Evolutionary conservation across 345 rosid species (phyloP).

Genomic region (Rhizophora mangle): DNA sequence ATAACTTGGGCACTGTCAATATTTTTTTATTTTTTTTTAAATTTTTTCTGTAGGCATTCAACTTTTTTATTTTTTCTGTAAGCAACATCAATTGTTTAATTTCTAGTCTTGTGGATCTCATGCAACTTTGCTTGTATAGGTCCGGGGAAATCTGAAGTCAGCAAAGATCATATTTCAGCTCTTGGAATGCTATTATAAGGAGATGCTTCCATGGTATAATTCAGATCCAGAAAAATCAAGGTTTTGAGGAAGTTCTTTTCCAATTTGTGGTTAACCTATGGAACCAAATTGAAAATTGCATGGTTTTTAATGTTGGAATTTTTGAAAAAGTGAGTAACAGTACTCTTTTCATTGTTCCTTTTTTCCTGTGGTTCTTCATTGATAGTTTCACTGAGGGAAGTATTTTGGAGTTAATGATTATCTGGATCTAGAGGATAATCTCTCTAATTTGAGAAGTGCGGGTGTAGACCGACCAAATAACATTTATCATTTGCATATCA

Average conservation of each 20-base stretch:
- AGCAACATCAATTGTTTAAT: not conserved
- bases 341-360: not conserved
- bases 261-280: constrained; percentile 59
- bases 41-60: not conserved
- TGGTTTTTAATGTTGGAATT: constrained; percentile 25
- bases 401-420: not conserved
- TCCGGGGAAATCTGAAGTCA: constrained; percentile 50
- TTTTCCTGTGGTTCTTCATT: not conserved
- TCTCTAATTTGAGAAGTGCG: not conserved
- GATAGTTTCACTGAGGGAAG: not conserved
- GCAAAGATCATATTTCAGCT: constrained; percentile 49
- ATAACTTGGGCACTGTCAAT: not conserved
- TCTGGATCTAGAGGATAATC: not conserved
- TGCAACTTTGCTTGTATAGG: constrained; percentile 38
- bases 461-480: not conserved
- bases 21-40: not conserved
- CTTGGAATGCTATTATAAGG: constrained; percentile 64
- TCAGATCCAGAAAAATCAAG: constrained; percentile 56
- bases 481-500: constrained; percentile 24
- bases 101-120: constrained; percentile 2
- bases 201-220: constrained; percentile 74
- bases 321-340: constrained; percentile 42
- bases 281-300: constrained; percentile 55
- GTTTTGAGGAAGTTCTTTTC: constrained; percentile 48
- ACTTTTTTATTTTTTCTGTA: not conserved